Percentiles rank a stretch among this genome's conserved stretches.
Conservation (phyloP, 441 rosid genomes). For the Bruguiera hainesii region DNA sequence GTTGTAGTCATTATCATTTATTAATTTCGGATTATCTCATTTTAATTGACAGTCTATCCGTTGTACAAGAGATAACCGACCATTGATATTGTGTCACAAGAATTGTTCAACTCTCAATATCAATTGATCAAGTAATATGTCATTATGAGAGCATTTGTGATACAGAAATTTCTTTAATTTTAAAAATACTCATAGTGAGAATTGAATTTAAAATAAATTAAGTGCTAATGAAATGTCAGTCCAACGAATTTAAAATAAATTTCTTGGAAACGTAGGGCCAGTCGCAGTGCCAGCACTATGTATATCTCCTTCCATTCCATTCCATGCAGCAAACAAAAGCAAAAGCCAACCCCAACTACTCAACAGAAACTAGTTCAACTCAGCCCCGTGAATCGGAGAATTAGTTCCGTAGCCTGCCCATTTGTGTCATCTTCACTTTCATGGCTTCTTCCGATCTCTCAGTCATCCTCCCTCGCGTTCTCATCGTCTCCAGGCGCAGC, state of each 20-base stretch:
- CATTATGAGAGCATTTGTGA: no score
- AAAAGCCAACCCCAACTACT: not conserved
- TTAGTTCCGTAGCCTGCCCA: not conserved
- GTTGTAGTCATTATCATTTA: no score
- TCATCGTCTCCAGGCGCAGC: slow-evolving; percentile 77
- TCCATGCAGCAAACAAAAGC: not conserved
- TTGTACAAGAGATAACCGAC: no score
- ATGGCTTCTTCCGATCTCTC: slow-evolving; percentile 61
- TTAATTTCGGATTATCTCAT: no score
- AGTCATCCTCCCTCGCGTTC: slow-evolving; percentile 75
- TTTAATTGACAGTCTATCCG: no score
- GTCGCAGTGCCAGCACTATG: slow-evolving; percentile 20
- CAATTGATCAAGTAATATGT: no score
- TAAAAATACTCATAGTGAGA: no score
- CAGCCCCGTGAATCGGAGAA: no score
- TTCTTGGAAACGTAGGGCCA: not conserved
- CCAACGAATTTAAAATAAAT: not conserved
- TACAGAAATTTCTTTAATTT: no score
- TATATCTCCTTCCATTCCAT: not conserved
- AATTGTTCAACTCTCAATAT: no score
- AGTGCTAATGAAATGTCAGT: not conserved
- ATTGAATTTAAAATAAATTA: no score
- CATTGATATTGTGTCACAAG: no score
- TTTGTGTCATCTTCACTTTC: not conserved
- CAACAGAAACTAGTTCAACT: not conserved